Percentiles rank a stretch among this genome's conserved stretches.
Conservation (phyloP, 2,329 filamentous ascomycete species). For the Colletotrichum zoysiae region DNA sequence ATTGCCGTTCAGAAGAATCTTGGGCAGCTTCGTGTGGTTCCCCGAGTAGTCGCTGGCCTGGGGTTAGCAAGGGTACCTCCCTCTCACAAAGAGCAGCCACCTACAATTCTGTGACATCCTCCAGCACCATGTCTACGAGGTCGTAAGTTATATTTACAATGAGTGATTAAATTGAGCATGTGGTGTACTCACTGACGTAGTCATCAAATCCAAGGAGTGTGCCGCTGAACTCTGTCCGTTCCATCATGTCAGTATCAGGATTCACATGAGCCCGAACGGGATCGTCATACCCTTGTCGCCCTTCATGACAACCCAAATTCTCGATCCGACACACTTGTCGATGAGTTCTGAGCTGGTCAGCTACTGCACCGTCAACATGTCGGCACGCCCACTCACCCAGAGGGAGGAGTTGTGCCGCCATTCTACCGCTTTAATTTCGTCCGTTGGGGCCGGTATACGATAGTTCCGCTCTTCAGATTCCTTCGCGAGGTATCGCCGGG, state of each 20-base stretch:
- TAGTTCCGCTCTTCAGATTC: background rate
- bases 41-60: conserved; percentile 87
- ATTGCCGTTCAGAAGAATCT: conserved; percentile 97
- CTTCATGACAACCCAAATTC: conserved; percentile 99
- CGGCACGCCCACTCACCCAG: conserved; percentile 63
- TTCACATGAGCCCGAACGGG: background rate
- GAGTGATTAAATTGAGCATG: background rate
- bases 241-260: conserved; percentile 14
- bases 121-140: conserved; percentile 90
- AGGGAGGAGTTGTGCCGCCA: conserved; percentile 81
- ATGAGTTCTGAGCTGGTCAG: conserved; percentile 80
- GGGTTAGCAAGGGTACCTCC: conserved; percentile 44
- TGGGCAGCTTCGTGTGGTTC: conserved; percentile 87
- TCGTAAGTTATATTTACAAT: conserved; percentile 42
- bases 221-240: conserved; percentile 85
- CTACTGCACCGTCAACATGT: background rate
- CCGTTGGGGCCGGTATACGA: background rate
- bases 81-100: conserved; percentile 46
- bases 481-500: conserved; percentile 2
- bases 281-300: conserved; percentile 85
- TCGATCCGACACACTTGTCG: conserved; percentile 97
- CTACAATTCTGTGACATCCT: conserved; percentile 97
- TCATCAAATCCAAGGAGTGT: conserved; percentile 97
- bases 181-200: conserved; percentile 90
- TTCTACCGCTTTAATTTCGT: conserved; percentile 48